Evolutionary conservation across 2,329 filamentous ascomycete genomes (phyloP), one percentile per base, ranked within the genome.

Genomic region (Blastomyces gilchristii): DNA sequence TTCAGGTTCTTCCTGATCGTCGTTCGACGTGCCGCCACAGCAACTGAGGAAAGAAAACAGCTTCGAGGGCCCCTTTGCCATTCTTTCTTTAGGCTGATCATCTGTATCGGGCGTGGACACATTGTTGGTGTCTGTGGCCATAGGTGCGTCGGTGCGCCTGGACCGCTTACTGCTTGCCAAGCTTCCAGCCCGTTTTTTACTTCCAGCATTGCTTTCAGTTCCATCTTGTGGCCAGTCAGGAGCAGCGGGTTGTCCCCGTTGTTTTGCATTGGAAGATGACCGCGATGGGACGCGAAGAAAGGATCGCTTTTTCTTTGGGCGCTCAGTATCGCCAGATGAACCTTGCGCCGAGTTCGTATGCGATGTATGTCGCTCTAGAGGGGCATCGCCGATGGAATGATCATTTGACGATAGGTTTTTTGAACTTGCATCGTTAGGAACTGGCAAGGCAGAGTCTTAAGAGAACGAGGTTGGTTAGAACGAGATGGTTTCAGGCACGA

Each of bases 141-240:
- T 70, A 62, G 73, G 72, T 47, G 61, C 28, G 6, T 73, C 73
- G 63, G 72, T 66, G 63, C 72, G 73, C 67, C 74, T 76, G 63
- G 75, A 75, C 63, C 73, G 70, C 65, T 72, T 72, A 65, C 75
- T 85, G 77, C 85, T 89, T 68, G 84, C 85, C 65, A 84, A 81
- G 76, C 86, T 90, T 69, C 85, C 84, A 76, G 88, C 88, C 70
- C 85, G 81, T 82, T 63, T 28, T 39, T 45, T 52, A 9, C 14
- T 57, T 41, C 47, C 43, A 8, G 34, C 8, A 47, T 54, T 53
- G 72, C 84, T 87, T 69, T 85, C 85, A 34, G 72, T 70, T 56
- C 72, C 73, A 64, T 75, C 72, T 37, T 71, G 68, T 45, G 68
- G 65, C n/a, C 66, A 64, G 41, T 76, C 74, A 59, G 71, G 71